A percentile compares a stretch with the other conserved stretches of the same genome.
Evolutionary conservation across 2,329 filamentous ascomycete species (phyloP).

Genomic region (Akanthomyces uredinophilus): DNA sequence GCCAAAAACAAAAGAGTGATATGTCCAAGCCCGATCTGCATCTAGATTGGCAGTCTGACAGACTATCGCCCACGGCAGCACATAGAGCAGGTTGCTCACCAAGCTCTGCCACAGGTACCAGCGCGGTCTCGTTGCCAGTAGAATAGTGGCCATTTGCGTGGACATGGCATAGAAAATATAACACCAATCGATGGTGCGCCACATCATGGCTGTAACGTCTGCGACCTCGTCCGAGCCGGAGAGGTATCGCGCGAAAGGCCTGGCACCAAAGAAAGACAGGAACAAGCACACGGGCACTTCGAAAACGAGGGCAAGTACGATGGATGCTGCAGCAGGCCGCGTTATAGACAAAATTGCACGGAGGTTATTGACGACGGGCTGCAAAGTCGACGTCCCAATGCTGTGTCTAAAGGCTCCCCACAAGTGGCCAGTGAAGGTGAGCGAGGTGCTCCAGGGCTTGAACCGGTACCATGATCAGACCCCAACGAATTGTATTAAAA

Average conservation of each 20-base stretch:
- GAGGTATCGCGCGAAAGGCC: conserved; percentile 58
- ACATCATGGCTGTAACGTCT: conserved; percentile 60
- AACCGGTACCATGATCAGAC: conserved; percentile 68
- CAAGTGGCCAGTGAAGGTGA: conserved; percentile 61
- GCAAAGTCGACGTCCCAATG: conserved; percentile 21
- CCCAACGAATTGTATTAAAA: conserved; percentile 71
- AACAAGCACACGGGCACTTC: conserved; percentile 60
- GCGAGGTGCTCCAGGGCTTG: conserved; percentile 59
- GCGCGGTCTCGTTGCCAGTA: conserved; percentile 57
- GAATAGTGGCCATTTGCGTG: conserved; percentile 58
- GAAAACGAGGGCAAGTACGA: conserved; percentile 47
- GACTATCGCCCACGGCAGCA: conserved; percentile 66
- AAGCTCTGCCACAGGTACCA: conserved; percentile 68
- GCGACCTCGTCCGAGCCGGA: conserved; percentile 53
- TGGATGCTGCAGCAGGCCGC: conserved; percentile 49
- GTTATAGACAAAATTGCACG: conserved; percentile 33
- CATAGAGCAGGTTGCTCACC: conserved; percentile 61
- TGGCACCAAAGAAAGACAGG: conserved; percentile 54
- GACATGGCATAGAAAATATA: conserved; percentile 65
- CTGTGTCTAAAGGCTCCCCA: conserved; percentile 51
- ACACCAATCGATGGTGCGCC: conserved; percentile 57
- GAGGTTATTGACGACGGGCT: conserved; percentile 18
- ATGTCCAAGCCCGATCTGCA: conserved; percentile 57
- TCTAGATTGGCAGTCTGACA: conserved; percentile 46
- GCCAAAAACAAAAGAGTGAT: conserved; percentile 62